Conservation (phyloP, 495 filamentous ascomycete genomes). For the Aspergillus mulundensis region DNA sequence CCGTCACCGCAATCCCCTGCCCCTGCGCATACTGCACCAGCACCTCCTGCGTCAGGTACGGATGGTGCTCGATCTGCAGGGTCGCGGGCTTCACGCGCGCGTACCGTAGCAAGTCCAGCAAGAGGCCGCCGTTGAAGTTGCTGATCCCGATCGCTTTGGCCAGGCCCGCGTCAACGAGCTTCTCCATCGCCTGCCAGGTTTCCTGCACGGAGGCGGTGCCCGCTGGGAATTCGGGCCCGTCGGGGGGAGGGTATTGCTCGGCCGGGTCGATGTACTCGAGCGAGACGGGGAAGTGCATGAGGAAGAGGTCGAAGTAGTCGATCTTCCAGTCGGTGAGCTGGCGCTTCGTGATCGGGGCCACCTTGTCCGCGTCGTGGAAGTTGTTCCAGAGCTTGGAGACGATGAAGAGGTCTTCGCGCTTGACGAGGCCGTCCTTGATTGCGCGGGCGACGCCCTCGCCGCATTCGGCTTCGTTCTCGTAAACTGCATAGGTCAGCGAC, state of each 20-base stretch:
- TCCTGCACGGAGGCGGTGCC: conserved; percentile 73
- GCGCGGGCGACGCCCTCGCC: conserved; percentile 83
- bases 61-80: conserved; percentile 96
- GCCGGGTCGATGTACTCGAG: conserved; percentile 74
- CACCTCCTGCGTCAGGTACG: conserved; percentile 80
- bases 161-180: conserved; percentile 63
- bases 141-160: conserved; percentile 76
- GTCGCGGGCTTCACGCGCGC: conserved; percentile 72
- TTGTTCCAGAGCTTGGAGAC: conserved; percentile 92
- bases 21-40: conserved; percentile 68
- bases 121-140: conserved; percentile 80
- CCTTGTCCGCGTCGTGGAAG: conserved; percentile 71
- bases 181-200: conserved; percentile 89
- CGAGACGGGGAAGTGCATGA: conserved; percentile 79
- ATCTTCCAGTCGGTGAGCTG: conserved; percentile 76
- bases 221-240: too few relatives aligned
- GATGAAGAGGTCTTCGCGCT: conserved; percentile 84
- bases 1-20: conserved; percentile 76
- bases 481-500: conserved; percentile 57
- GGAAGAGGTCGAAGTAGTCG: conserved; percentile 82
- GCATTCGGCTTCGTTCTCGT: conserved; percentile 82
- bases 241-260: conserved; percentile 78
- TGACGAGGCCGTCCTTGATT: conserved; percentile 81
- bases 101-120: conserved; percentile 84
- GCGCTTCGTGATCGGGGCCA: conserved; percentile 67